Conservation (phyloP, 75 land plant genomes). For the Adiantum capillusveneris region DNA sequence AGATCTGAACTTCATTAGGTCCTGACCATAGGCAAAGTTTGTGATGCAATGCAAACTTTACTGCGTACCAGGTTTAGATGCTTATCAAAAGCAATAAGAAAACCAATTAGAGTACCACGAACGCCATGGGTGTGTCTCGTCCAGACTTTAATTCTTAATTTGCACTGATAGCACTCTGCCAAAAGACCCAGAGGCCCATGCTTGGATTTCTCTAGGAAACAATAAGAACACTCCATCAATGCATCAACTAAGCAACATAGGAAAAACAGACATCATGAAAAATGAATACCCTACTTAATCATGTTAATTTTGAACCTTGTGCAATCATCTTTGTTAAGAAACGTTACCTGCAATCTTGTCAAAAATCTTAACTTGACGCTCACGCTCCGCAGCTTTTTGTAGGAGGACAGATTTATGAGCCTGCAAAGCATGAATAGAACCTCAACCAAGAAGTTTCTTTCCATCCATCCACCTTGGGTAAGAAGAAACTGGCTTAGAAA, state of each 20-base stretch:
- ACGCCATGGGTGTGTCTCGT: conserved; percentile 38
- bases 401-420: conserved; percentile 29
- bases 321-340: too few relatives aligned
- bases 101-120: conserved; percentile 31
- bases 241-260: too few relatives aligned
- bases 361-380: conserved; percentile 30
- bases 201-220: conserved; percentile 19
- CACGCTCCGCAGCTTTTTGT: conserved; percentile 36
- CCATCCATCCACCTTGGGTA: neutral
- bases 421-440: conserved; percentile 4
- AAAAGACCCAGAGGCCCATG: conserved; percentile 29
- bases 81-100: conserved; percentile 28
- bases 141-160: conserved; percentile 30
- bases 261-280: too few relatives aligned
- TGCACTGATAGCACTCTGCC: conserved; percentile 26
- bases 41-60: too few relatives aligned
- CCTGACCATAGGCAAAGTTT: too few relatives aligned
- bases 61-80: conserved; percentile 35
- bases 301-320: too few relatives aligned
- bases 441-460: too few relatives aligned
- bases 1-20: too few relatives aligned
- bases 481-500: too few relatives aligned
- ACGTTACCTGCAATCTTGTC: conserved; percentile 30
- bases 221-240: too few relatives aligned
- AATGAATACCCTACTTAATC: too few relatives aligned